phyloP scores from a whole-genome alignment of 2,329 filamentous ascomycete genomes.

The Colletotrichum plurivorum region DNA sequence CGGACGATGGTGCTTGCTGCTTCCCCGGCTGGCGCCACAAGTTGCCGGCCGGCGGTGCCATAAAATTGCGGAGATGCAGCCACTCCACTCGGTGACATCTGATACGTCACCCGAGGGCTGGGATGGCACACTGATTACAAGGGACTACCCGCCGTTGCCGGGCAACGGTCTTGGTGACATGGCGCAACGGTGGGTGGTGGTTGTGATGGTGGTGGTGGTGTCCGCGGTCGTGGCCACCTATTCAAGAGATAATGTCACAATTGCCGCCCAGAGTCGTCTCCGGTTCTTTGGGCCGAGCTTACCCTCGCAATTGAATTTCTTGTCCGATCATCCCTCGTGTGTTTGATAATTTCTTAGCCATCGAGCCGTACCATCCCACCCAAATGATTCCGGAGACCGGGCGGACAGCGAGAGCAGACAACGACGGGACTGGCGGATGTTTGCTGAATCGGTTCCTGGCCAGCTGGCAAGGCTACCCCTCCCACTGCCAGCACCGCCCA shows the following conservation, averaged over 20 bases:
- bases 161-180: constrained; percentile 33
- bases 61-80: not conserved
- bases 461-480: constrained; percentile 8
- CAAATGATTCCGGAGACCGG: not conserved
- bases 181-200: constrained; percentile 1
- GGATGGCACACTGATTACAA: constrained; percentile 24
- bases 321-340: constrained; percentile 7
- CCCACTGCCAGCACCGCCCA: not conserved
- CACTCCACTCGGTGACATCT: constrained; percentile 20
- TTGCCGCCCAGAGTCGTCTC: constrained; percentile 20
- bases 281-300: not conserved
- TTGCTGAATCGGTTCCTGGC: not conserved
- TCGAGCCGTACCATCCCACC: not conserved
- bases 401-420: not conserved
- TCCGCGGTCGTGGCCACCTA: not conserved
- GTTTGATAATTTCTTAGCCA: not conserved
- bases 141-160: constrained; percentile 40
- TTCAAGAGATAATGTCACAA: constrained; percentile 5
- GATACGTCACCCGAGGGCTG: constrained; percentile 39
- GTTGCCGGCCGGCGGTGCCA: constrained; percentile 18
- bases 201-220: not conserved
- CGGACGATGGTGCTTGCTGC: not conserved
- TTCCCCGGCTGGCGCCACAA: not conserved
- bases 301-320: not conserved
- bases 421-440: constrained; percentile 15